Conservation (phyloP, 306 rosid genomes). For the Dicorynia guianensis region DNA sequence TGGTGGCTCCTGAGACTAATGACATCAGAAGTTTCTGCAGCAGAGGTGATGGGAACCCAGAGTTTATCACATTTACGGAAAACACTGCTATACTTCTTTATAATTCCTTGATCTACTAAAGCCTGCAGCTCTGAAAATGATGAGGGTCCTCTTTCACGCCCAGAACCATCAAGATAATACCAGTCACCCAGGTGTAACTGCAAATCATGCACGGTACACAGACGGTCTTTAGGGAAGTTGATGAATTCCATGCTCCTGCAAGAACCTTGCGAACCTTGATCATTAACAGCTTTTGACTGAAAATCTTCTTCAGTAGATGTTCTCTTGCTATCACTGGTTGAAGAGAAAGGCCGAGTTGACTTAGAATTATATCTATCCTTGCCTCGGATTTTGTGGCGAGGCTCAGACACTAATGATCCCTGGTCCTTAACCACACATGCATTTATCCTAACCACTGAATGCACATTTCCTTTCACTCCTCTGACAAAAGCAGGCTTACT, state of each 20-base stretch:
- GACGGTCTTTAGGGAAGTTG: constrained; percentile 67
- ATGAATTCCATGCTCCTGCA: constrained; percentile 50
- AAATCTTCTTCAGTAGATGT: constrained; percentile 81
- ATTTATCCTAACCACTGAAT: constrained; percentile 91
- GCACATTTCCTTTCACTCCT: constrained; percentile 86
- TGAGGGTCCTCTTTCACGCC: constrained; percentile 93
- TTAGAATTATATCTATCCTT: constrained; percentile 76
- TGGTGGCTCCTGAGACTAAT: constrained; percentile 43
- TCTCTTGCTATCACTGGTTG: constrained; percentile 78
- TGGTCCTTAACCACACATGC: constrained; percentile 93
- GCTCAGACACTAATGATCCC: constrained; percentile 82
- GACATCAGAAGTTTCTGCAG: constrained; percentile 64
- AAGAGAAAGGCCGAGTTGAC: constrained; percentile 65
- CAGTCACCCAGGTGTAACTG: constrained; percentile 89
- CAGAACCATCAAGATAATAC: constrained; percentile 98
- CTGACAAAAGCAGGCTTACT: constrained; percentile 60
- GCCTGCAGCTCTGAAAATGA: constrained; percentile 82
- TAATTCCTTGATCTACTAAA: constrained; percentile 78
- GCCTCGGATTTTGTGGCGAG: constrained; percentile 68
- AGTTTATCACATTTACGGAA: constrained; percentile 86
- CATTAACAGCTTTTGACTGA: constrained; percentile 54
- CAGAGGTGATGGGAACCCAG: constrained; percentile 89
- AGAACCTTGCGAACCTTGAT: constrained; percentile 57
- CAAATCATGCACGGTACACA: constrained; percentile 73
- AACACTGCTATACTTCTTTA: constrained; percentile 75